These are phyloP conservation scores for Phialophora tarda DNA, from an alignment of 2,329 filamentous ascomycete species.

Conservation along the genomic window DNA sequence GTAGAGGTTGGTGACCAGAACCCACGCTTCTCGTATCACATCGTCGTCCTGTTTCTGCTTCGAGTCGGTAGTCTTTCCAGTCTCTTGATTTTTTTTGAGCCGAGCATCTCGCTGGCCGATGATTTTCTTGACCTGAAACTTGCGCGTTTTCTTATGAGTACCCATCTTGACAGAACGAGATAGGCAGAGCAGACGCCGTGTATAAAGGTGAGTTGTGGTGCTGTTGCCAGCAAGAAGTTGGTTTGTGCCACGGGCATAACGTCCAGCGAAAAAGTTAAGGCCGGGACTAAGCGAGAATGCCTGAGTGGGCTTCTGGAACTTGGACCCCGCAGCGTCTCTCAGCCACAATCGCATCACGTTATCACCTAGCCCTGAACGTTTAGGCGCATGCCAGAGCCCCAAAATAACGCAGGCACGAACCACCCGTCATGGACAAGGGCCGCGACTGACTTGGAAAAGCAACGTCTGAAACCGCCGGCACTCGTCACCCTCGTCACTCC, in stretches of 20 bases:
- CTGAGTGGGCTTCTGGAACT: slow-evolving; percentile 1
- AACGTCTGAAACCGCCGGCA: slow-evolving; percentile 17
- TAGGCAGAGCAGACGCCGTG: not conserved
- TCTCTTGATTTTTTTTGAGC: slow-evolving; percentile 79
- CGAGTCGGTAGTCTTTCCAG: slow-evolving; percentile 62
- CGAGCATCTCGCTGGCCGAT: slow-evolving; percentile 81
- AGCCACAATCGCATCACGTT: slow-evolving; percentile 17
- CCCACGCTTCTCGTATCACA: slow-evolving; percentile 73
- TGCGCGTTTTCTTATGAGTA: slow-evolving; percentile 85
- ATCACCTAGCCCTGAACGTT: slow-evolving; percentile 8
- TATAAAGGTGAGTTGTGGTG: not conserved
- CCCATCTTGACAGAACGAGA: slow-evolving; percentile 69
- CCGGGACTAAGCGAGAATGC: slow-evolving; percentile 26
- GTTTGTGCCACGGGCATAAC: slow-evolving; percentile 27
- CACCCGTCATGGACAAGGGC: slow-evolving; percentile 2
- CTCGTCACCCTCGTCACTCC: slow-evolving; percentile 23
- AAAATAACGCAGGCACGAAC: slow-evolving; percentile 19
- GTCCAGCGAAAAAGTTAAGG: slow-evolving; percentile 11
- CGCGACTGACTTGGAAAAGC: slow-evolving; percentile 14
- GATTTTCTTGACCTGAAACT: slow-evolving; percentile 83
- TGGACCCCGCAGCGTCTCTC: slow-evolving; percentile 6
- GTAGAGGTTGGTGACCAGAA: slow-evolving; percentile 11
- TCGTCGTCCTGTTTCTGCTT: slow-evolving; percentile 67
- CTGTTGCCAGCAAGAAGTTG: slow-evolving; percentile 21
- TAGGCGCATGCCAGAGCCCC: slow-evolving; percentile 19